Percentiles rank a stretch among this genome's conserved stretches.
Conservation (phyloP, 2,329 filamentous ascomycete genomes). For the Talaromyces pinophilus region DNA sequence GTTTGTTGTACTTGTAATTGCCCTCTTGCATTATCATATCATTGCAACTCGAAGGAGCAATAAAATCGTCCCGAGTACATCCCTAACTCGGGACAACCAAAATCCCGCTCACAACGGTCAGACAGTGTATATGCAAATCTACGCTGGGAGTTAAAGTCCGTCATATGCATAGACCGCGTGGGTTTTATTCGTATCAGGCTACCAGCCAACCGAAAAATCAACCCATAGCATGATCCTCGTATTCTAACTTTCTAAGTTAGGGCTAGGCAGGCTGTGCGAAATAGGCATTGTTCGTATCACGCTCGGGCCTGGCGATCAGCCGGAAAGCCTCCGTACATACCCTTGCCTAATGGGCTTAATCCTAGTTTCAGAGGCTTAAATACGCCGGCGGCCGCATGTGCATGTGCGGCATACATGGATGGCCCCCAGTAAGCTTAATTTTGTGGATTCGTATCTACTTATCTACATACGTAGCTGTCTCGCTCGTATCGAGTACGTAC, state of each 20-base stretch:
- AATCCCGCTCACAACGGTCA: not conserved
- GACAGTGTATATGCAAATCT: not conserved
- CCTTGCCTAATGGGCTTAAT: not conserved
- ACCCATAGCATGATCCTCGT: not conserved
- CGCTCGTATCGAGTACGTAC: not conserved
- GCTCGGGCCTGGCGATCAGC: not conserved
- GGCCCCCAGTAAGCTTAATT: conserved; percentile 10
- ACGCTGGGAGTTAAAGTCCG: not conserved
- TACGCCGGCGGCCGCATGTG: not conserved
- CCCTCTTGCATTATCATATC: not conserved
- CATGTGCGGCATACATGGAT: not conserved
- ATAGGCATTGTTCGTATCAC: not conserved
- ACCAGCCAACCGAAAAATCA: not conserved
- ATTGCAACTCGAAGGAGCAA: not conserved
- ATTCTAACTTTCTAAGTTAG: not conserved
- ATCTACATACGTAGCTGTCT: not conserved
- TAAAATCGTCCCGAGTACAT: not conserved
- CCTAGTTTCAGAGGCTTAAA: not conserved
- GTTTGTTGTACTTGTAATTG: not conserved
- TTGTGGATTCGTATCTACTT: not conserved
- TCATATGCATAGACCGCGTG: not conserved
- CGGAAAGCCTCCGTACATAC: not conserved
- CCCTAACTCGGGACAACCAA: not conserved
- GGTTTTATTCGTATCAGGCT: not conserved
- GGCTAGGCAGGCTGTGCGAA: not conserved